A percentile compares a stretch with the other conserved stretches of the same genome.
phyloP scores from a whole-genome alignment of 139 green algal species.

The Pycnococcus provasolii region DNA sequence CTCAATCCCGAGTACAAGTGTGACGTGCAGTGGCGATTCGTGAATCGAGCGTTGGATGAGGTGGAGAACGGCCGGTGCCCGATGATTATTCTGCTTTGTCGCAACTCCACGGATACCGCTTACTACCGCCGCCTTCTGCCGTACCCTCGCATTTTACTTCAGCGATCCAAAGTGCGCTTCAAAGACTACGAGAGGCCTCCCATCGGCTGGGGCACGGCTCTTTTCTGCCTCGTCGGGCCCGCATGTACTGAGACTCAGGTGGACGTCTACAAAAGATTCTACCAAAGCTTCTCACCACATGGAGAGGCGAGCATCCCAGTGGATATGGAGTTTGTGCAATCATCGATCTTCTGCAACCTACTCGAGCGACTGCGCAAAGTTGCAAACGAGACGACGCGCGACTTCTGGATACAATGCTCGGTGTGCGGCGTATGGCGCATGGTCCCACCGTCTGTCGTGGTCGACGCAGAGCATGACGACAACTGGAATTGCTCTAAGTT shows the following conservation, averaged over 20 bases:
- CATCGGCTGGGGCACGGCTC: conserved; percentile 64
- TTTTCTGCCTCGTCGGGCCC: conserved; percentile 60
- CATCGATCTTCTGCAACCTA: conserved; percentile 13
- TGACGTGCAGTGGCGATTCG: conserved; percentile 71
- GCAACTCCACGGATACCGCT: conserved; percentile 47
- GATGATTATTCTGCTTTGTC: conserved; percentile 57
- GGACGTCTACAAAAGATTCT: conserved; percentile 56
- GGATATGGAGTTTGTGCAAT: conserved; percentile 28
- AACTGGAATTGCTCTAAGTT: background rate
- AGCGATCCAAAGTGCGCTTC: conserved; percentile 44
- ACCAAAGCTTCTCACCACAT: conserved; percentile 43
- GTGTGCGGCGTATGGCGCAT: conserved; percentile 22
- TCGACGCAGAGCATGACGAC: no score
- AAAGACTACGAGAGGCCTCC: conserved; percentile 67
- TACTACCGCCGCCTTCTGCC: conserved; percentile 68
- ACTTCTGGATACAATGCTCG: conserved; percentile 23
- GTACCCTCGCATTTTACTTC: conserved; percentile 67
- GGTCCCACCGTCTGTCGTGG: background rate
- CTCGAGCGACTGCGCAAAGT: conserved; percentile 5
- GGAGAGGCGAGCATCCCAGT: conserved; percentile 65
- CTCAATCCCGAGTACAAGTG: conserved; percentile 68
- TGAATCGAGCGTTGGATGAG: conserved; percentile 73
- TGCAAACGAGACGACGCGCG: conserved; percentile 9
- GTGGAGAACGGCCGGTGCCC: conserved; percentile 64
- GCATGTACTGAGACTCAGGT: conserved; percentile 25